These are phyloP conservation scores for Ehretia macrophylla DNA, from an alignment of 257 asterid genomes.

Conservation along the genomic window DNA sequence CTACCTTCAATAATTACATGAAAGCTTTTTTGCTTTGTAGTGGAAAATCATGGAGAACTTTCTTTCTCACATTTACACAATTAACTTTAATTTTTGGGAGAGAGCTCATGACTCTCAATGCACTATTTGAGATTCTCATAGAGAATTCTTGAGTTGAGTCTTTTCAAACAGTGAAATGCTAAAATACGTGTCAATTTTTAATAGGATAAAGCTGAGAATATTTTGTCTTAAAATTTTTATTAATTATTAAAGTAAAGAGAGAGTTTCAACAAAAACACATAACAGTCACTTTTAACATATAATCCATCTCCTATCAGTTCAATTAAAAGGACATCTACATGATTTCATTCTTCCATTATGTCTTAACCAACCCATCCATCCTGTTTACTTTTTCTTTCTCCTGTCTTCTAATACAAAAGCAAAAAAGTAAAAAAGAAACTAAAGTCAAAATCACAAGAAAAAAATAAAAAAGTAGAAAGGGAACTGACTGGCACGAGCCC, in stretches of 20 bases:
- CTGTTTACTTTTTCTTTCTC: not conserved
- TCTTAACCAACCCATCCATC: slow-evolving; percentile 21
- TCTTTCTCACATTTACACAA: slow-evolving; percentile 49
- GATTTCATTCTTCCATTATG: slow-evolving; percentile 14
- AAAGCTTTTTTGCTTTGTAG: slow-evolving; percentile 34
- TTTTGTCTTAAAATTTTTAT: slow-evolving; percentile 19
- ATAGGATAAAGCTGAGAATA: slow-evolving; percentile 23
- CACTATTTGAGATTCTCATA: slow-evolving; percentile 31
- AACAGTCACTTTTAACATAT: slow-evolving; percentile 25
- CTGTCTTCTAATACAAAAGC: not conserved
- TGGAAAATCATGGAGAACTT: slow-evolving; percentile 49
- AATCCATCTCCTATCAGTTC: slow-evolving; percentile 30
- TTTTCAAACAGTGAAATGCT: slow-evolving; percentile 43
- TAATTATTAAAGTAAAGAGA: slow-evolving; percentile 14
- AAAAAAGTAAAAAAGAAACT: too few relatives aligned
- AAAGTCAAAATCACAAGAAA: too few relatives aligned
- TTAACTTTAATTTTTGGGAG: slow-evolving; percentile 23
- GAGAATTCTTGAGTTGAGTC: slow-evolving; percentile 54
- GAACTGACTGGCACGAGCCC: too few relatives aligned
- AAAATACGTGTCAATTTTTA: slow-evolving; percentile 23
- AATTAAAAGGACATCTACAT: slow-evolving; percentile 18
- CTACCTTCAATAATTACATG: slow-evolving; percentile 43
- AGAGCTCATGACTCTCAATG: slow-evolving; percentile 35
- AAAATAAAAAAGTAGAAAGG: too few relatives aligned
- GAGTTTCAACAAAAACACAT: slow-evolving; percentile 7